Evolutionary conservation across 371 early-diverging fungal genomes (phyloP), one percentile per base, ranked within the genome.

Genomic region (Lichtheimia ramosa): DNA sequence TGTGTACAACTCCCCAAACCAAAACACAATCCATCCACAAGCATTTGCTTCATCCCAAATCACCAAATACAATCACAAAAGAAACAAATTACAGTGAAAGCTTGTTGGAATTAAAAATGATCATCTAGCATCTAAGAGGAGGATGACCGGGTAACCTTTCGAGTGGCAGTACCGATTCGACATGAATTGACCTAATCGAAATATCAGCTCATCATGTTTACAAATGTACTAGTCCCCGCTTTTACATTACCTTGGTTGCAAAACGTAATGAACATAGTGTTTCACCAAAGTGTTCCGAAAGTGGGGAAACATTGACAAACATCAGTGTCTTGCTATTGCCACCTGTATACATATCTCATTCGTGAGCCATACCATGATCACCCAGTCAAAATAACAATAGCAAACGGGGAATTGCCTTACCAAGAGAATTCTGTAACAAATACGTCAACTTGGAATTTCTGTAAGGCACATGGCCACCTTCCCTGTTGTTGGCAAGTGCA

Each of bases 301-400:
- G 64, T 10, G 96, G 96, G 21, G 91, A 90, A 25, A 99, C 84
- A 66, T 98, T 99, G 21, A 99, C 98, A 89, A 99, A 96, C 99
- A 99, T 99, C 16, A 97, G 83, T 1, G 96, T 96, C 73, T 98
- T 97, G 64, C 94, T 92, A 66, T 97, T 98, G 18, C 96, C 96
- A 8, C 92, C 79, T 74, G 58, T 41, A 7, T n/a, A 0, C 46
- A 54, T 46, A 5, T 12, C 2, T 34, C 34, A 34, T 5, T 46
- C 46, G 21, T 46, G n/a, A 46, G 46, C 46, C 16, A 46, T 46
- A 10, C n/a, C 21, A 46, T 8, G 6, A 4, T 34, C 5, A 5
- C 7, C 27, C 10, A 34, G 34, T 8, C 34, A 6, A 34, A 10
- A 34, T 8, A 34, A 34, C 34, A 34, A 34, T 34, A 8, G 5